Base-by-base conservation (phyloP, 2,329 filamentous ascomycete species). In the Aspergillus chevalieri region DNA sequence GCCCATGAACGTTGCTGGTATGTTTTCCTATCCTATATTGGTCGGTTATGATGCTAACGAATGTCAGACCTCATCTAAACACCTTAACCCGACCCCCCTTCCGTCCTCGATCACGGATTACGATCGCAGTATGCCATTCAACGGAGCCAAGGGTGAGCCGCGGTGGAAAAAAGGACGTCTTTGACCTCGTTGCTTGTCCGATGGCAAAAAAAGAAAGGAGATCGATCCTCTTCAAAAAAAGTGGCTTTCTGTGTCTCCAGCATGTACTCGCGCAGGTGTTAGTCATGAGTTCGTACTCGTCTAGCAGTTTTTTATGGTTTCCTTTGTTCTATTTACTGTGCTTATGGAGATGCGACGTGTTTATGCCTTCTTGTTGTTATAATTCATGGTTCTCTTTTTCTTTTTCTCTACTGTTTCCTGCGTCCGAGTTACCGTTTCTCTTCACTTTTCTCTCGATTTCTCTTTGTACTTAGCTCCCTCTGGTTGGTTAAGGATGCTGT, bases 1-100 rank as follows among this genome's bases (percentile, higher is more conserved):
- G 93, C 93, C 93, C 70, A 97, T 98, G 93, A 86, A 85, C 75
- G 83, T 85, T 74, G 80, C 81, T 69, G 79, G 78, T 80, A 76
- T 68, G 79, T 74, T 41, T 7, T 3, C 30, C 36, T 10, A 22
- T 0, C 15, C n/a, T 33, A 2, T 10, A 28, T 48, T 52, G 47
- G 12, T 10, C 14, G 10, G 34, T 17, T 38, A 43, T 43, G 9
- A 45, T 50, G 15, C 55, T 56, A 49, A 62, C 44, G 17, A 4
- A 21, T 44, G 4, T 14, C 46, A 69, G 69, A 73, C 57, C 70
- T 73, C 56, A 73, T 73, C 65, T 73, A 73, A 73, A 67, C 56
- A 46, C 52, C 56, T 51, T 62, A 57, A 58, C 51, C 56, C 57
- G 52, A 52, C 49, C 51, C 52, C 49, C 55, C 57, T 61, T 57